Conservation (phyloP, 352 stramenopile species). For the Pythium periplocum region DNA sequence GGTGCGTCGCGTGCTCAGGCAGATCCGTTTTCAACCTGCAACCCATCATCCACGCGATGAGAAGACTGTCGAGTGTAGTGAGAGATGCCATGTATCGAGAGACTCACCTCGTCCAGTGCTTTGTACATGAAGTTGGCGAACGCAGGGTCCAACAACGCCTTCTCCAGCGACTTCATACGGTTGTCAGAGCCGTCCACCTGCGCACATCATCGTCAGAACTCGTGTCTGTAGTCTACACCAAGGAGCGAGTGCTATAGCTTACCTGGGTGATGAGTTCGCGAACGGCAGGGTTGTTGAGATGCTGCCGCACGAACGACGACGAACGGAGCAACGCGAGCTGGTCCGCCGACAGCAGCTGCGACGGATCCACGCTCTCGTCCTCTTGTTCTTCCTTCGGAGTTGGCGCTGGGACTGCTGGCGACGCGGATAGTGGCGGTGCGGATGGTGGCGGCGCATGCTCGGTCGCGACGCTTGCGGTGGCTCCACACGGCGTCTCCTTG, state of each 20-base stretch:
- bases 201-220: background rate
- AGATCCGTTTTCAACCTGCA: too few species aligned
- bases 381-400: conserved; percentile 19
- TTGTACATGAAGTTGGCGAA: conserved; percentile 82
- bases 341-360: conserved; percentile 40
- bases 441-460: background rate
- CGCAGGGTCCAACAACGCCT: conserved; percentile 54
- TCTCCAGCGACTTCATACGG: conserved; percentile 73
- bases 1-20: too few species aligned
- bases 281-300: conserved; percentile 47
- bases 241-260: conserved; percentile 1
- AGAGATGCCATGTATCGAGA: background rate
- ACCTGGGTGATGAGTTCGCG: conserved; percentile 50
- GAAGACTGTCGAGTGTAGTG: too few species aligned
- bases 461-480: conserved; percentile 2
- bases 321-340: conserved; percentile 38
- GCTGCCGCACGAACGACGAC: conserved; percentile 29
- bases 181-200: conserved; percentile 64
- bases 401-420: background rate
- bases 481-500: conserved; percentile 60
- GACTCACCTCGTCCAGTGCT: conserved; percentile 49
- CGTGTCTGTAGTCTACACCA: background rate
- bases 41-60: too few species aligned
- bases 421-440: background rate
- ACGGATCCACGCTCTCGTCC: conserved; percentile 25